Base-by-base conservation (phyloP, 495 filamentous ascomycete species). In the Schizothecium vesticola region DNA sequence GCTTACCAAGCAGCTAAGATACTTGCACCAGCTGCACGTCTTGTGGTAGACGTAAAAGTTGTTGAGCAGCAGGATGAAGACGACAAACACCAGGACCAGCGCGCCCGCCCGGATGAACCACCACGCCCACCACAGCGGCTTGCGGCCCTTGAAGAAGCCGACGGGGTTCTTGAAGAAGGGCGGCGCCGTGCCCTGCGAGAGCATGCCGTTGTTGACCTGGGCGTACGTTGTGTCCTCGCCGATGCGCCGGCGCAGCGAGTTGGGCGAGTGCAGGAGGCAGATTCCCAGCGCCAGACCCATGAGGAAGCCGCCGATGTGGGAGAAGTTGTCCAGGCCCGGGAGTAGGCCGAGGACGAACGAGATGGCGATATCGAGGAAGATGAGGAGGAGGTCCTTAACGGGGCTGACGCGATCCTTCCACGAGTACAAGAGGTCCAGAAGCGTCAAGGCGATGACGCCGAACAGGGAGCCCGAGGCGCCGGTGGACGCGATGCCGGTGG, bases 41-140 rank as follows among this genome's bases (percentile, higher is more conserved):
- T 87, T 86, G 65, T 85, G 84, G 71, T 89, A 87, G 67, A 85
- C 88, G 79, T 97, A 98, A 76, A 99, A 99, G 79, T 97, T 92
- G 64, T 91, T 86, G 56, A 97, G 79, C 58, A 98, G 80, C 55
- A 96, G 76, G 71, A 97, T 92, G 72, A 97, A 95, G 5, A 88
- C 89, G 62, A 96, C 83, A 5, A 95, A 76, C 3, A 93, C 89
- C 16, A 87, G 86, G 9, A 96, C 86, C 64, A 98, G 79, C n/a
- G 90, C 90, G 8, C 85, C 92, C 10, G 87, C 91, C 11, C 95
- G 84, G 16, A 97, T 85, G 24, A 97, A 78, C 95, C 95, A 99
- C 94, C 96, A 99, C 11, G 81, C 90, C 95, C 95, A 99, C 95
- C 95, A 99, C 1, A 96, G 80, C 25, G 92, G 90, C 77, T 94